phyloP scores from a whole-genome alignment of 2,329 filamentous ascomycete genomes.

The Trichoderma koningii region DNA sequence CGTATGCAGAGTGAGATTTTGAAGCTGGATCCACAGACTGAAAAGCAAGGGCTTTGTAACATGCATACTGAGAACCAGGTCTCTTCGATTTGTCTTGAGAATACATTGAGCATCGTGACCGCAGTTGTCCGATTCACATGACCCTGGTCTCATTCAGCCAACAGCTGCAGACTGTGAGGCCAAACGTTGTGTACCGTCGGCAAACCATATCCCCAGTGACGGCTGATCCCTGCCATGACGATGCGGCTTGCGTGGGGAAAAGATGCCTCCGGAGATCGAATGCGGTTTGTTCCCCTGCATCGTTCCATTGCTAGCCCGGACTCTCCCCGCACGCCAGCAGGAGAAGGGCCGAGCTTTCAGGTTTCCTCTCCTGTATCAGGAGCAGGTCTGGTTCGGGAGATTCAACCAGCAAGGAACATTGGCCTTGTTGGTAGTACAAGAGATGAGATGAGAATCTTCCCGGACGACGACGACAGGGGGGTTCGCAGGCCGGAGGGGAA shows the following conservation, averaged over 20 bases:
- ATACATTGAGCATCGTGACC: background rate
- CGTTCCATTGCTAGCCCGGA: conserved; percentile 9
- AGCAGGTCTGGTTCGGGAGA: background rate
- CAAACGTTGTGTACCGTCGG: conserved; percentile 3
- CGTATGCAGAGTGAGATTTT: conserved; percentile 20
- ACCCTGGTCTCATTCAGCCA: background rate
- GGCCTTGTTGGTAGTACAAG: conserved; percentile 1
- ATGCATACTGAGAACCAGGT: background rate
- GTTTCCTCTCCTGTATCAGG: background rate
- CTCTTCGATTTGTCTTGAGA: background rate
- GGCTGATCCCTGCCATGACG: conserved; percentile 7
- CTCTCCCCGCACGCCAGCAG: conserved; percentile 23
- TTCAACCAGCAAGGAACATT: too few species aligned
- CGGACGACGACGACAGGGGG: conserved; percentile 2
- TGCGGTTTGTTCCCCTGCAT: conserved; percentile 11
- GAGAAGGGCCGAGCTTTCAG: conserved; percentile 25
- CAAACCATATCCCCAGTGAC: background rate
- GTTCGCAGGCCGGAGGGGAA: background rate
- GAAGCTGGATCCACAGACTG: conserved; percentile 5
- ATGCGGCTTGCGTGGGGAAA: conserved; percentile 24
- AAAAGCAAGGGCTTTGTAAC: conserved; percentile 8
- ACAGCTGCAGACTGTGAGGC: background rate
- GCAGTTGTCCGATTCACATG: background rate
- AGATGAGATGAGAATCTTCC: conserved; percentile 20
- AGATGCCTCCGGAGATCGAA: background rate